Percentiles rank a stretch among this genome's conserved stretches.
Evolutionary conservation across 2,329 filamentous ascomycete species (phyloP).

Genomic region (Aspergillus ochraceus): DNA sequence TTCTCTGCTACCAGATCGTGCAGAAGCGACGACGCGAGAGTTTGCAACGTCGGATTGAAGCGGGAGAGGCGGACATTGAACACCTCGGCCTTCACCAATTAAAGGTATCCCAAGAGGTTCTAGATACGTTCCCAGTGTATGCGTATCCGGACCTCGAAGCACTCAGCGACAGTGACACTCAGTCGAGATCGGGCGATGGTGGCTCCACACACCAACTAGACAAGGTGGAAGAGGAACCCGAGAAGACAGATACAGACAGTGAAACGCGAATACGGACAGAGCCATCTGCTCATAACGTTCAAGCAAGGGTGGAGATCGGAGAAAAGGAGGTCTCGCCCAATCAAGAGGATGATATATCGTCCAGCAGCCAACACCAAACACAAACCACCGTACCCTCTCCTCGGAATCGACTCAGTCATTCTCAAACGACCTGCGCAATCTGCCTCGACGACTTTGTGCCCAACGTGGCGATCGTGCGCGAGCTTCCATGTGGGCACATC

Average conservation of each 20-base stretch:
- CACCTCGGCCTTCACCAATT: conserved; percentile 80
- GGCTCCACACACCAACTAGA: not conserved
- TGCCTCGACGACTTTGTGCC: conserved; percentile 80
- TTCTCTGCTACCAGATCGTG: conserved; percentile 72
- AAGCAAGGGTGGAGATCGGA: not conserved
- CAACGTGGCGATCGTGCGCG: conserved; percentile 70
- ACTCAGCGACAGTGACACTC: not conserved
- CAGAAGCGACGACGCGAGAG: conserved; percentile 69
- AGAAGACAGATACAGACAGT: not conserved
- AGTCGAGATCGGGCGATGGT: not conserved
- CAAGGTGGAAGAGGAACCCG: conserved; percentile 1
- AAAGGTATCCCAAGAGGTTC: conserved; percentile 69
- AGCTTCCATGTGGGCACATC: conserved; percentile 87
- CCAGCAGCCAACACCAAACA: not conserved
- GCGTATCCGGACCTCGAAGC: conserved; percentile 59
- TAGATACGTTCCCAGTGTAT: conserved; percentile 75
- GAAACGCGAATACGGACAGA: not conserved
- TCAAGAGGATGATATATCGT: not conserved
- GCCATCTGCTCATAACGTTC: not conserved
- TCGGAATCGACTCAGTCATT: conserved; percentile 47
- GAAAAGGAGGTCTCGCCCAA: not conserved
- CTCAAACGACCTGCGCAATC: conserved; percentile 84
- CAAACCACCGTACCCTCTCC: not conserved
- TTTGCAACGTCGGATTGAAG: conserved; percentile 68
- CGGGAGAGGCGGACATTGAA: conserved; percentile 83